Base-by-base conservation (phyloP, 768 basidiomycete genomes). In the Amanita muscaria region DNA sequence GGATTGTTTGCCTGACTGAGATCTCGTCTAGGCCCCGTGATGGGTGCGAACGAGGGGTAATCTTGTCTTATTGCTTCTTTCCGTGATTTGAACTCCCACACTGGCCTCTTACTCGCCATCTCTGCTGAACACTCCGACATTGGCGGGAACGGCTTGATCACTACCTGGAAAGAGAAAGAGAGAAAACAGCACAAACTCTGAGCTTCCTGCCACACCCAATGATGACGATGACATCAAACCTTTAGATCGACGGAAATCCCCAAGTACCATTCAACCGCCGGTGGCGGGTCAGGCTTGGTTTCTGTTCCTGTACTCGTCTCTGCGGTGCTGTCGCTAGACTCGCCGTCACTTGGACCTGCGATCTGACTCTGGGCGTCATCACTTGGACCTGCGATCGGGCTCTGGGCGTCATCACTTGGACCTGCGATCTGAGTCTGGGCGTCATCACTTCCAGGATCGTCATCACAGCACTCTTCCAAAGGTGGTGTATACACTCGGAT, bases 171-270 rank as follows among this genome's bases (percentile, higher is more conserved):
- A 22, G n/a, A 19, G 14, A 18, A n/a, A n/a, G n/a, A n/a, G n/a
- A n/a, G n/a, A n/a, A n/a, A n/a, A n/a, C n/a, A n/a, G n/a, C n/a
- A n/a, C 5, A 18, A 7, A 44, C 27, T 5, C 34, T 14, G 23
- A 19, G 15, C 24, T 19, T 14, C 9, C 21, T 21, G 36, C 1
- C 27, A 12, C n/a, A 12, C 4, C 19, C 9, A 38, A 15, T 21
- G n/a, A 10, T 2, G 15, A 29, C 8, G 22, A 7, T 8, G 27
- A 19, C 27, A n/a, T n/a, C n/a, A n/a, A 25, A 46, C 44, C 36
- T 39, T 46, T 4, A 46, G 22, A n/a, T 46, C 37, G 10, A 31
- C 25, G 1, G 44, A 46, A 39, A 46, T 29, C 12, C 44, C 44
- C 19, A 46, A 21, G 23, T 31, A 46, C 44, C 44, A 46, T 11